Base-by-base conservation (phyloP, 192 early-diverging fungal genomes). In the Podila epigama region DNA sequence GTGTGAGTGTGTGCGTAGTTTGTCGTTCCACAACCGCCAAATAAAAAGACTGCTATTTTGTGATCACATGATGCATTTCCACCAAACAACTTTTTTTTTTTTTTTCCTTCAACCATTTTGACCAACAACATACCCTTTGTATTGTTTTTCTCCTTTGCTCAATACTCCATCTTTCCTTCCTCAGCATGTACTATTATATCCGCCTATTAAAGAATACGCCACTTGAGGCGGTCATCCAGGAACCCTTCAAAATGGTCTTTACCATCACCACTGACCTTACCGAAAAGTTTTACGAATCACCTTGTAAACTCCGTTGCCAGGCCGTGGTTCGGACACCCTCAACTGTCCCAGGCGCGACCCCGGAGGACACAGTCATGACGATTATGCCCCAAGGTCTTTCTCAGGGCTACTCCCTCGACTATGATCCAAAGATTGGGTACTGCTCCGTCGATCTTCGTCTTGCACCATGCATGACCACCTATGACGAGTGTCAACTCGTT, bases 181-280 rank as follows among this genome's bases (percentile, higher is more conserved):
- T 25, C 25, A 2, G 35, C 63, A 67, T 77, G 73, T 77, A 77
- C 33, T 77, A 77, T 40, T 77, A 77, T 68, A 64, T 77, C 60
- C 73, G 73, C 55, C 36, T 77, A 29, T 34, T 68, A 13, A 77
- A 77, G 66, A 77, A 77, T 51, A 77, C 73, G 65, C 73, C 73
- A 5, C n/a, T 77, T 8, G 73, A 77, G 65, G 73, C 73, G 18
- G 73, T 77, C 36, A 77, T 77, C 39, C 73, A 77, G 50, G 73
- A 77, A n/a, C 73, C 73, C 11, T 77, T 77, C 73, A 77, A 77
- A 50, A 55, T 77, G 55, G 73, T 77, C 51, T 77, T 77, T 51
- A 77, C 73, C 12, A 77, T 77, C 61, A 77, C 73, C n/a, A 77
- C 73, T 10, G 73, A 77, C 27, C 56, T 77, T 5, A 77, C 73